These are phyloP conservation scores for Elaeis guineensis DNA, from an alignment of 176 grass and related monocot species.

Conservation along the genomic window DNA sequence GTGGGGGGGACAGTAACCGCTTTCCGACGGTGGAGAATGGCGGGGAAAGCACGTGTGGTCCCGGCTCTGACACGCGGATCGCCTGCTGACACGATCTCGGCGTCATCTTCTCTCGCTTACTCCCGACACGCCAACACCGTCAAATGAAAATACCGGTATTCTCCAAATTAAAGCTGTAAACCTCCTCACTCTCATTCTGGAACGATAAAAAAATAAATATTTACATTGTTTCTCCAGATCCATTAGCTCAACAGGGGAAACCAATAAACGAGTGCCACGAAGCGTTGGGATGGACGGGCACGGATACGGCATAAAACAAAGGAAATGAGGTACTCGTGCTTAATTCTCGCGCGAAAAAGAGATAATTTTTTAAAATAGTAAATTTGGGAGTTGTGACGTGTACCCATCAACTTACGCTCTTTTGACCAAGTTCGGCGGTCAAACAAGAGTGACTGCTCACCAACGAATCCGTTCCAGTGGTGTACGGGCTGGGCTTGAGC, in stretches of 20 bases:
- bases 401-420: background rate
- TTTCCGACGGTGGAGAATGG: too few species aligned
- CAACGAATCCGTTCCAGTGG: background rate
- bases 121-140: conserved; percentile 5
- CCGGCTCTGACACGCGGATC: conserved; percentile 2
- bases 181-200: too few species aligned
- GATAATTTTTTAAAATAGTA: too few species aligned
- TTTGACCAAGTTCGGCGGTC: background rate
- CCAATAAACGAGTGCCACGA: too few species aligned
- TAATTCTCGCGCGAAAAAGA: too few species aligned
- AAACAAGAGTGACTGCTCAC: background rate
- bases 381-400: background rate
- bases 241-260: too few species aligned
- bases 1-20: too few species aligned
- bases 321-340: background rate
- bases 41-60: conserved; percentile 6
- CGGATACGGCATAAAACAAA: background rate
- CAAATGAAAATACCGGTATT: background rate
- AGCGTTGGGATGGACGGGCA: too few species aligned
- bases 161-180: too few species aligned
- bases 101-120: conserved; percentile 3
- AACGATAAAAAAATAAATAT: too few species aligned
- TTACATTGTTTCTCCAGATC: too few species aligned
- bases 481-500: too few species aligned
- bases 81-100: conserved; percentile 8